Evolutionary conservation across 257 asterid species (phyloP), one percentile per base, ranked within the genome.

Genomic region (Scutellaria minor): DNA sequence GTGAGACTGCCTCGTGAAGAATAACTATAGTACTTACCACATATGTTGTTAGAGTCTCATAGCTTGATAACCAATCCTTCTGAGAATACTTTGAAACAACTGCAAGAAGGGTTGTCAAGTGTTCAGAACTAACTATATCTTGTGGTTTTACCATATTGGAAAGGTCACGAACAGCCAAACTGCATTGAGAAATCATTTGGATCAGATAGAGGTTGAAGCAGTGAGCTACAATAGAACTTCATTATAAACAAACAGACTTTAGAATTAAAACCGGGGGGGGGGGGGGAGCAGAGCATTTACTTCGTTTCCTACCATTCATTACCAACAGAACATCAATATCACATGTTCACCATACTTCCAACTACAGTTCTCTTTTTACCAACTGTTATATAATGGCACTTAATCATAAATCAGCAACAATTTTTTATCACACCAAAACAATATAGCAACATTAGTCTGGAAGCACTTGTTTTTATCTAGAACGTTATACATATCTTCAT

Each of bases 161-260:
- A 75, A 93, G 90, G 83, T 93, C 97, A 67, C 96, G 96, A 69
- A 89, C 97, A 74, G 97, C 93, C 79, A 93, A 84, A 76, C 98
- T 93, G 96, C 68, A 82, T 65, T 20, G 48, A 58, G 37, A 47
- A 66, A 66, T 72, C 24, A 77, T 10, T 72, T 14, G 35, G 20
- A 74, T 71, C 62, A 74, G 77, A 66, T 45, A 68, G 71, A 58
- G 63, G 47, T 14, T 42, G 61, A 77, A 51, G 66, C 57, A 41
- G 71, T 11, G 37, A 66, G 62, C 66, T 61, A 40, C 24, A 54
- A 68, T 54, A 54, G 10, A 51, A 40, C 13, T 66, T 53, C 22
- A 42, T 20, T 75, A 6, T 54, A 53, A 46, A 35, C 54, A 35
- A 54, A 46, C 0, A 50, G 60, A 42, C 64, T 54, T 48, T 35